Conservation (phyloP, 306 rosid genomes). For the Betula pendula region DNA sequence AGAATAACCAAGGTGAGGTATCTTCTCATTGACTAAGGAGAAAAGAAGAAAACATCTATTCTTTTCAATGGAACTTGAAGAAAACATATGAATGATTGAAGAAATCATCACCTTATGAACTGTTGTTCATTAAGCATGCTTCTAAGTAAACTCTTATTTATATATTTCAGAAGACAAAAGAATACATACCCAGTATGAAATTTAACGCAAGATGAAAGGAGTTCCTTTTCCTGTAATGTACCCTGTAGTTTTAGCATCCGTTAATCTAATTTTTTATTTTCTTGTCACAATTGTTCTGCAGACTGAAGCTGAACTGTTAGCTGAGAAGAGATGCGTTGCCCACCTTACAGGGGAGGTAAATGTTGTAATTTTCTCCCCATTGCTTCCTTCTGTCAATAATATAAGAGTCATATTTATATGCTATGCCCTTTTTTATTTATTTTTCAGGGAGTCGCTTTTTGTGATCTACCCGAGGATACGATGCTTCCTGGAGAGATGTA, state of each 20-base stretch:
- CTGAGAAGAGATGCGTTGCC: slow-evolving; percentile 96
- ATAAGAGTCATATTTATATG: background rate
- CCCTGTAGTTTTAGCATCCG: too few relatives aligned
- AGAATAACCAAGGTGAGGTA: slow-evolving; percentile 64
- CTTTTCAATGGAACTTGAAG: background rate
- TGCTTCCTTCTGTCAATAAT: background rate
- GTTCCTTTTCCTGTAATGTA: background rate
- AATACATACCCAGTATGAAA: background rate
- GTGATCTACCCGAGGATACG: slow-evolving; percentile 95
- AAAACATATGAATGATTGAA: background rate
- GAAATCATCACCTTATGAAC: background rate
- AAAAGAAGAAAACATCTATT: background rate
- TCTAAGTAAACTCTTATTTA: background rate
- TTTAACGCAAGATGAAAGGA: background rate
- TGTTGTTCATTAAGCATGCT: background rate
- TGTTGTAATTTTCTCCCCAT: background rate
- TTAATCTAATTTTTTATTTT: too few relatives aligned
- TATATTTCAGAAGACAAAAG: background rate
- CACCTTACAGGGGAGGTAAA: slow-evolving; percentile 95
- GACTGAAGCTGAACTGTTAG: slow-evolving; percentile 92
- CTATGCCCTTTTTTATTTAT: background rate
- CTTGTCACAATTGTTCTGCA: slow-evolving; percentile 31
- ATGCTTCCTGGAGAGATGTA: slow-evolving; percentile 99
- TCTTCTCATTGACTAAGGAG: background rate
- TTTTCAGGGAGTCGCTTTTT: slow-evolving; percentile 75